Base-by-base conservation (phyloP, 805 yeast genomes). In the Lipomyces yamanashiensis region DNA sequence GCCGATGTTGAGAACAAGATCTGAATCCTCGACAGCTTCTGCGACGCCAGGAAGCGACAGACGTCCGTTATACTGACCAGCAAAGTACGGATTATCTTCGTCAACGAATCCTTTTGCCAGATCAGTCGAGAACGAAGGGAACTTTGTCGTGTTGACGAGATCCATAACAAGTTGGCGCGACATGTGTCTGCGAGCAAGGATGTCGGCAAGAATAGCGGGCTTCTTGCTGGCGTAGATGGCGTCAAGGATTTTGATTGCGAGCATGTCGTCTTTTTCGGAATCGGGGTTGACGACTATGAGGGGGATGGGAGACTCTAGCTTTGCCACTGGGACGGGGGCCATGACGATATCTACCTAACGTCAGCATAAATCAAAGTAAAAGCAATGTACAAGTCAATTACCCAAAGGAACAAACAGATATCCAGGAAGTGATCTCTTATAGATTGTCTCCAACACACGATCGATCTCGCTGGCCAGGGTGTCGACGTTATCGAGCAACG, bases 391-490 rank as follows among this genome's bases (percentile, higher is more conserved):
- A 39, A 84, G 40, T 9, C 85, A 83, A 68, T 89, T 74, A 73
- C 92, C 92, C 49, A 83, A 78, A 1, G 98, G 97, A 53, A 92
- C 74, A 73, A 85, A 90, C 54, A 92, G 74, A 71, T 88, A 92
- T 15, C 96, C 97, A 0, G 98, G 98, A 73, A 87, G 85, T 44
- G 87, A 85, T 52, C 82, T 79, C 44, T 74, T 78, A 67, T 84
- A 77, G 34, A 90, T 84, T 17, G 81, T 78, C 50, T 71, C 72
- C 60, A 92, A 82, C 7, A 90, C 88, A 23, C 77, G 76, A 74
- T 92, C 98, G 59, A 92, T 84, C 73, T 88, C 85, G 23, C 76
- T 76, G 40, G 87, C 78, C 0, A 87, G 89, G 9, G 76, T 74
- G 0, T 73, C 67, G 7, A 84, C 77, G 65, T 81, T 79, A 59